Evolutionary conservation across 257 asterid genomes (phyloP).

Genomic region (Solanum appendiculatum): DNA sequence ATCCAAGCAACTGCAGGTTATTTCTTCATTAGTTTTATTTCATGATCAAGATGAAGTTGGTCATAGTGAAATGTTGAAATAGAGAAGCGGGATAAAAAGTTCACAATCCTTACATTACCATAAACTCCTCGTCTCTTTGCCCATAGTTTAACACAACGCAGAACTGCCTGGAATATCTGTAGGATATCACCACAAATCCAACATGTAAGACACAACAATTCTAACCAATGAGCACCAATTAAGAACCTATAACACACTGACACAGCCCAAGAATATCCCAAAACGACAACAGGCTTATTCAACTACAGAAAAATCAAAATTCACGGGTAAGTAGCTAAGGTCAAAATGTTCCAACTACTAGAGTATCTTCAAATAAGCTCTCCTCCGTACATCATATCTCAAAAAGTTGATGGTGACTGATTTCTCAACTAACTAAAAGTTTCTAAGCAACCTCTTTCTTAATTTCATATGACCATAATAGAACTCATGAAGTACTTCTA

Average conservation of each 20-base stretch:
- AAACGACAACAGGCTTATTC: background rate
- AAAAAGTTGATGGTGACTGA: background rate
- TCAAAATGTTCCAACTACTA: background rate
- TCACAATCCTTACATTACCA: slow-evolving; percentile 36
- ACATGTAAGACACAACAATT: background rate
- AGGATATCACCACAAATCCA: background rate
- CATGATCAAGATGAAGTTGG: background rate
- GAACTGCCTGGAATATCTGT: slow-evolving; percentile 37
- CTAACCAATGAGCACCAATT: background rate
- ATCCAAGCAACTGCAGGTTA: slow-evolving; percentile 35
- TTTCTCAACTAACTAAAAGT: background rate
- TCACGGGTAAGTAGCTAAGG: background rate
- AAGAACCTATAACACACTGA: background rate
- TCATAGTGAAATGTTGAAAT: background rate
- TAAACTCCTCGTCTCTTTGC: slow-evolving; percentile 57
- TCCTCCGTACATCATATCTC: background rate
- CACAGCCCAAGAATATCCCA: background rate
- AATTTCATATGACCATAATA: background rate
- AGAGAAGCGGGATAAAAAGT: background rate
- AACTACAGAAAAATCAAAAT: too few species aligned
- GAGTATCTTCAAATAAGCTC: background rate
- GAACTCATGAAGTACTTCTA: background rate
- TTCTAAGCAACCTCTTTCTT: background rate
- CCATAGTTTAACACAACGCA: slow-evolving; percentile 49
- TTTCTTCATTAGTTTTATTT: background rate